Evolutionary conservation across 805 yeast genomes (phyloP).

Genomic region (Alloascoidea hylecoeti): DNA sequence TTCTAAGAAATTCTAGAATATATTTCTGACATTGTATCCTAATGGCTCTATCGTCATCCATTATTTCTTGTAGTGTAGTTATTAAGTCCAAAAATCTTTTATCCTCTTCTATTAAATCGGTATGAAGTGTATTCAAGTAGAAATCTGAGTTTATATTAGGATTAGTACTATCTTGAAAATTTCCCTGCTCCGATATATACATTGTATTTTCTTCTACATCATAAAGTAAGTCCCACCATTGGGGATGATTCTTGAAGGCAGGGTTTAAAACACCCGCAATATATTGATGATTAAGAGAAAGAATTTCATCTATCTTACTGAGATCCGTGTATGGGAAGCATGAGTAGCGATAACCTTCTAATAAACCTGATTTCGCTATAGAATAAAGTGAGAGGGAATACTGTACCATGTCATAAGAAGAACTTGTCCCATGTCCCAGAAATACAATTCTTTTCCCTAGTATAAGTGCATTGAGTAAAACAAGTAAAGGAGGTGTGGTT

Average conservation of each 20-base stretch:
- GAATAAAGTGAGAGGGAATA: constrained; percentile 32
- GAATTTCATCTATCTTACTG: constrained; percentile 34
- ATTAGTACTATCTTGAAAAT: constrained; percentile 7
- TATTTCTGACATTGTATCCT: constrained; percentile 14
- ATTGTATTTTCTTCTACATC: constrained; percentile 30
- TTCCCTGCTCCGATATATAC: constrained; percentile 14
- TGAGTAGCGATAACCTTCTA: constrained; percentile 30
- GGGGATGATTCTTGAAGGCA: constrained; percentile 37
- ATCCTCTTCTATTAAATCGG: constrained; percentile 9
- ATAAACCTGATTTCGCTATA: constrained; percentile 37
- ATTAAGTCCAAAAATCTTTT: constrained; percentile 13
- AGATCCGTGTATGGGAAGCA: constrained; percentile 45
- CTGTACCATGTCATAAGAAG: constrained; percentile 36
- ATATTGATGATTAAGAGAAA: constrained; percentile 31
- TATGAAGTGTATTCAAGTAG: background rate
- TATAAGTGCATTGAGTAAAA: constrained; percentile 34
- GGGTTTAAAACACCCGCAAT: constrained; percentile 51
- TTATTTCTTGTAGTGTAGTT: constrained; percentile 13
- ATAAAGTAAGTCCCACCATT: constrained; percentile 40
- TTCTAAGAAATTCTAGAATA: constrained; percentile 13
- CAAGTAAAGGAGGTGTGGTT: constrained; percentile 37
- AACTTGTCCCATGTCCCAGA: constrained; percentile 29
- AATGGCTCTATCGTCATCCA: constrained; percentile 15
- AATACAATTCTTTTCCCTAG: constrained; percentile 37
- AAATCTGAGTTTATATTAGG: constrained; percentile 1